Base-by-base conservation (phyloP, 257 asterid genomes). In the Prunella vulgaris region DNA sequence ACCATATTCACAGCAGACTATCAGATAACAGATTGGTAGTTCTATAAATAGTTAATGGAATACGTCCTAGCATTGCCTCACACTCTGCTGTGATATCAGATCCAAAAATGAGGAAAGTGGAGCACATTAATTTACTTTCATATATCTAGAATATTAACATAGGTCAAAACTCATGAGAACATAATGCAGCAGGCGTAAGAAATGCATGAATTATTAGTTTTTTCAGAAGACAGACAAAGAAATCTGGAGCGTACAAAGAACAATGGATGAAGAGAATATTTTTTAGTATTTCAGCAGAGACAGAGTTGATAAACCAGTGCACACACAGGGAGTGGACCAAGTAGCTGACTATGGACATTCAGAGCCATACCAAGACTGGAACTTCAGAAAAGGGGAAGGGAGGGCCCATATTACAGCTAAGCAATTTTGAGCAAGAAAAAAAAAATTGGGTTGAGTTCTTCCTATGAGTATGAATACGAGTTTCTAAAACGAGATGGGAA, bases 31-130 rank as follows among this genome's bases (percentile, higher is more conserved):
- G 51, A 13, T 30, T 22, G 52, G 17, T 35, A 58, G 17, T 68
- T 75, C 12, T 57, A 73, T 60, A 56, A 74, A 66, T 49, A 75
- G 61, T 52, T 20, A n/a, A 21, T 5, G 3, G 21, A 30, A 68
- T 21, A n/a, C 18, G 15, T 2, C 6, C 53, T 21, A 52, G 25
- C 57, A 42, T 56, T 30, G 60, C 35, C 76, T 24, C 12, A 20
- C 24, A 48, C 21, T 15, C 62, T 18, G 30, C 17, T 21, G 49
- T 32, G 35, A 40, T 17, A 49, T 22, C 35, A 60, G 46, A 24
- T 66, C 25, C 3, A 7, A 18, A 38, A 8, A n/a, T n/a, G 51
- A 14, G 61, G 51, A 10, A 66, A 24, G 58, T 58, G 42, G 24
- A 44, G 4, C 40, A 28, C 66, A 56, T 14, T 21, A 46, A 22